phyloP scores from a whole-genome alignment of 2,329 filamentous ascomycete genomes.

The Stemphylium lycopersici region DNA sequence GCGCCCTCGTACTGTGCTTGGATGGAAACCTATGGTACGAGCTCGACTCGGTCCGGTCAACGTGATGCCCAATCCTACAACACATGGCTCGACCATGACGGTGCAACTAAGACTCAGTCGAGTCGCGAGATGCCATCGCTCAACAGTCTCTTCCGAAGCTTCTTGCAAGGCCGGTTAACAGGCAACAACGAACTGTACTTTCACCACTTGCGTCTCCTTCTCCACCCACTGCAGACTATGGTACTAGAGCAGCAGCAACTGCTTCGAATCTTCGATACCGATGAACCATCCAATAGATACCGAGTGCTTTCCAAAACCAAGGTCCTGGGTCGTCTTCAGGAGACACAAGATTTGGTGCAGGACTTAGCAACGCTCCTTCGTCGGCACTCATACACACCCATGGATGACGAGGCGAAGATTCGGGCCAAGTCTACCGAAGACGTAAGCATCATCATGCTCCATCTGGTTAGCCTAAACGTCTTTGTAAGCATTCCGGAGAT shows the following conservation, averaged over 20 bases:
- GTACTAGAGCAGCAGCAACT: conserved; percentile 11
- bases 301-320: conserved; percentile 9
- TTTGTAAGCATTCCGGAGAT: conserved; percentile 14
- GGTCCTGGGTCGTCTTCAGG: conserved; percentile 6
- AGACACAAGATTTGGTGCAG: conserved; percentile 8
- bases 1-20: neutral
- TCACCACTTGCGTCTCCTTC: conserved; percentile 11
- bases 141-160: conserved; percentile 9
- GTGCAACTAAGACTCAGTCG: neutral
- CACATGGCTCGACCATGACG: neutral
- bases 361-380: conserved; percentile 8
- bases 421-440: neutral
- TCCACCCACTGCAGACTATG: conserved; percentile 10
- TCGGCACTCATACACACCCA: neutral
- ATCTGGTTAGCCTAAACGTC: conserved; percentile 15
- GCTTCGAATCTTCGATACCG: conserved; percentile 10
- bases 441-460: conserved; percentile 11
- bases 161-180: conserved; percentile 6
- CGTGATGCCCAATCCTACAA: neutral
- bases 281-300: conserved; percentile 7
- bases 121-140: conserved; percentile 3
- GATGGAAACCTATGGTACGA: no score
- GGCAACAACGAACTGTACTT: conserved; percentile 1
- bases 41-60: no score
- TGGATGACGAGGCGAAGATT: neutral